Evolutionary conservation across 768 basidiomycete genomes (phyloP), one percentile per base, ranked within the genome.

Genomic region (Phaeolepiota aurea): DNA sequence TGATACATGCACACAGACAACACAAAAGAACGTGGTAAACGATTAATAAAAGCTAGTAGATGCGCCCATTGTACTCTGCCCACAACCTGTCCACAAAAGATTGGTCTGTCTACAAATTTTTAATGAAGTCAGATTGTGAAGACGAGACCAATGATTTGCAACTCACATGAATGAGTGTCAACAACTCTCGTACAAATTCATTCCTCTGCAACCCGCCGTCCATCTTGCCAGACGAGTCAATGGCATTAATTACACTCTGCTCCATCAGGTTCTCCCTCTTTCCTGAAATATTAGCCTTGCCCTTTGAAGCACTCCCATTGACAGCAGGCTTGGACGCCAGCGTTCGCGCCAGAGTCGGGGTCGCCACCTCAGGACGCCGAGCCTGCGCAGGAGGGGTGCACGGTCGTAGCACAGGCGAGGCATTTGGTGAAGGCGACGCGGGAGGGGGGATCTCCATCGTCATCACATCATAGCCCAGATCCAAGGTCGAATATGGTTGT

Each of bases 141-240:
- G 9, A 31, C 28, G n/a, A 35, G 7, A 35, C 16, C n/a, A 35
- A 35, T 14, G 15, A 35, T 7, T 5, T 14, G 18, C 7, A 9
- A 65, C 77, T 47, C 40, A 82, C 79, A 54, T 80, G 76, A 47
- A 82, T 72, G 46, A 82, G 65, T 22, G 67, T 71, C 54, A 81
- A 55, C 44, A 81, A 61, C 54, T 80, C 76, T 48, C 67, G 61
- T 39, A 78, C 67, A 57, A 81, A 82, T 38, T 72, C 75, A 40
- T 74, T 76, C 54, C 66, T 69, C 45, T 71, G 72, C 48, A 72
- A 40, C 28, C 33, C 33, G 7, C 12, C 12, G 7, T 5, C 18
- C 9, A 35, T 35, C 18, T 35, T 35, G 7, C 33, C 7, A 14
- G 33, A 19, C 15, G 33, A 7, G 16, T 35, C 9, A 5, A 35